phyloP scores from a whole-genome alignment of 2,329 filamentous ascomycete genomes.

The Pezicula rhizophila region DNA sequence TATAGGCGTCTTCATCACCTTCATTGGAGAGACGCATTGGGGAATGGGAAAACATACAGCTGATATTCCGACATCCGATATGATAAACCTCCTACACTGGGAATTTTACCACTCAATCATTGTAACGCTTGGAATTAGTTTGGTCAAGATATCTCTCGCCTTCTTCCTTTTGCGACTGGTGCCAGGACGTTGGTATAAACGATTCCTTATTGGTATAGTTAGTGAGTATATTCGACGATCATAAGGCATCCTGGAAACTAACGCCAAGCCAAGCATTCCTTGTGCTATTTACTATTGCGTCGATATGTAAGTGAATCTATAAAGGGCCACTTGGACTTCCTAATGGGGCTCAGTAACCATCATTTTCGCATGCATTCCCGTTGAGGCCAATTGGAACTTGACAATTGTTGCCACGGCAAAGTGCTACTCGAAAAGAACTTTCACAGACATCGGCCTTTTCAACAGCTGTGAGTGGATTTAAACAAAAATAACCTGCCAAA shows the following conservation, averaged over 20 bases:
- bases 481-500: too few relatives aligned
- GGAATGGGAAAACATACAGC: constrained; percentile 37
- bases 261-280: constrained; percentile 31
- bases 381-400: constrained; percentile 38
- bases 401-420: constrained; percentile 29
- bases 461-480: constrained; percentile 32
- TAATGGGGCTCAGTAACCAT: constrained; percentile 28
- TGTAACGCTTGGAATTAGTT: constrained; percentile 36
- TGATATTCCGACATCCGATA: constrained; percentile 26
- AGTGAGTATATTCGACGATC: constrained; percentile 25
- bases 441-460: constrained; percentile 38
- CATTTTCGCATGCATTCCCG: constrained; percentile 40
- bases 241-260: background rate
- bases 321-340: background rate
- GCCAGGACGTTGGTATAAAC: constrained; percentile 32
- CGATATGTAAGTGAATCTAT: constrained; percentile 19
- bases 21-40: constrained; percentile 34
- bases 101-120: constrained; percentile 36
- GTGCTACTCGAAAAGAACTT: constrained; percentile 36
- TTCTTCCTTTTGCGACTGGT: constrained; percentile 39
- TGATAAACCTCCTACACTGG: constrained; percentile 30
- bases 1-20: constrained; percentile 25
- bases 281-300: constrained; percentile 32
- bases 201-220: constrained; percentile 35
- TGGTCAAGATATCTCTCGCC: constrained; percentile 42